A percentile compares a stretch with the other conserved stretches of the same genome.
phyloP scores from a whole-genome alignment of 768 basidiomycete genomes.

The Chalciporus piperatus region DNA sequence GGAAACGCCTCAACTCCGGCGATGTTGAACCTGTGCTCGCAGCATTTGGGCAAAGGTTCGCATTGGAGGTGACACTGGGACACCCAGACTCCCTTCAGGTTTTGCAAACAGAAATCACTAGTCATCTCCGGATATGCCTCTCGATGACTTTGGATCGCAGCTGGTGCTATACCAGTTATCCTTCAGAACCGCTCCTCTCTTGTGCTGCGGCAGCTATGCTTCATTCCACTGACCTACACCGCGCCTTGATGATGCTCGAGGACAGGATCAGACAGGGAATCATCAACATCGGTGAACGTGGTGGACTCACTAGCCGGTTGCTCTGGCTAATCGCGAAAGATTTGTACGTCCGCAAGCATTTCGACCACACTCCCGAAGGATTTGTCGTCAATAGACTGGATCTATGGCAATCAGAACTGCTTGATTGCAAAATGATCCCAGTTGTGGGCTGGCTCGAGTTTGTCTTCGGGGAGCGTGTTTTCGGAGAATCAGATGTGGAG shows the following conservation, averaged over 20 bases:
- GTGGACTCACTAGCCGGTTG: constrained; percentile 2
- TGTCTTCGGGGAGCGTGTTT: constrained; percentile 4
- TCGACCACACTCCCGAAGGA: not conserved
- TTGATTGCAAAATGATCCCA: constrained; percentile 12
- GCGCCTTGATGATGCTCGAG: not conserved
- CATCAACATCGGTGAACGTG: constrained; percentile 4
- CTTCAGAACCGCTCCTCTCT: constrained; percentile 19
- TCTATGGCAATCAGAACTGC: constrained; percentile 3
- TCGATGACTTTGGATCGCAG: constrained; percentile 3
- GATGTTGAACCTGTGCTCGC: too few species aligned
- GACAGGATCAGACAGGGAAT: constrained; percentile 4
- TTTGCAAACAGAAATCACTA: constrained; percentile 1
- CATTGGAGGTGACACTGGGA: too few species aligned
- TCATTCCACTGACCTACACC: not conserved
- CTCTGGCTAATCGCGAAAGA: constrained; percentile 9
- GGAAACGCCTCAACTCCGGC: too few species aligned
- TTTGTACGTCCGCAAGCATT: not conserved
- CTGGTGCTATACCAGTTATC: constrained; percentile 13
- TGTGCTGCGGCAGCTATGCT: constrained; percentile 3
- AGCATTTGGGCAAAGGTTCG: too few species aligned
- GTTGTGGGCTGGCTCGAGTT: constrained; percentile 12
- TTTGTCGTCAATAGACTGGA: too few species aligned
- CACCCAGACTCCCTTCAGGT: too few species aligned
- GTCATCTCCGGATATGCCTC: constrained; percentile 12
- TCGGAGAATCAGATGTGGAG: not conserved